These are phyloP conservation scores for Aureobasidium pullulans DNA, from an alignment of 2,329 filamentous ascomycete genomes.

Conservation along the genomic window DNA sequence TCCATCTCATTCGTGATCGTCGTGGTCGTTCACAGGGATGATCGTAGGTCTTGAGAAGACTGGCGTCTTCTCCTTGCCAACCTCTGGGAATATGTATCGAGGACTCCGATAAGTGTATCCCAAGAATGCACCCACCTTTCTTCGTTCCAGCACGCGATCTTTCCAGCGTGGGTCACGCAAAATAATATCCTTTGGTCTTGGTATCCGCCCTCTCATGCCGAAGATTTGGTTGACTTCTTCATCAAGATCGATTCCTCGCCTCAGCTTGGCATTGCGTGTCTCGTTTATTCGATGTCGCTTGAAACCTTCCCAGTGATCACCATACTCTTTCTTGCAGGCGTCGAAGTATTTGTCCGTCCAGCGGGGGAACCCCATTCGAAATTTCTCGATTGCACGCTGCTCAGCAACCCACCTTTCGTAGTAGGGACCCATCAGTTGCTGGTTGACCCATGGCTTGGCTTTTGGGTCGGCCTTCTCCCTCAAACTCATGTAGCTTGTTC, in stretches of 20 bases:
- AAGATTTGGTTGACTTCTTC: neutral
- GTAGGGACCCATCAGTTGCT: conserved; percentile 16
- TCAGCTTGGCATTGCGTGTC: conserved; percentile 18
- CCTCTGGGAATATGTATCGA: neutral
- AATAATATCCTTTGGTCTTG: conserved; percentile 75
- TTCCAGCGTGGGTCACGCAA: conserved; percentile 65
- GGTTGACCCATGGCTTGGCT: conserved; percentile 7
- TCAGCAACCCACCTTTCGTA: conserved; percentile 21
- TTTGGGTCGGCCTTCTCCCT: conserved; percentile 18
- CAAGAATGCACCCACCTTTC: conserved; percentile 76
- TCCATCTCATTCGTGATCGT: neutral
- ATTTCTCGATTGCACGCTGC: conserved; percentile 22
- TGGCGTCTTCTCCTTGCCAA: neutral
- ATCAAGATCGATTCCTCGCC: neutral
- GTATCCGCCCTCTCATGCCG: conserved; percentile 54
- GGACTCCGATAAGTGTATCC: conserved; percentile 71
- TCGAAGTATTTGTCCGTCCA: conserved; percentile 24
- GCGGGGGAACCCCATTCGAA: conserved; percentile 24
- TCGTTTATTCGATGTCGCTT: conserved; percentile 22
- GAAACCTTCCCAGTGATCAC: conserved; percentile 24
- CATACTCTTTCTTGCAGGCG: conserved; percentile 26
- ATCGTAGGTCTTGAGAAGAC: conserved; percentile 9
- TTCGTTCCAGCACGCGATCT: conserved; percentile 63
- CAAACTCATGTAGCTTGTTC: conserved; percentile 18
- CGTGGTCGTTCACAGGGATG: neutral